These are phyloP conservation scores for Hibiscus tridactylites DNA, from an alignment of 345 rosid species.

Conservation along the genomic window DNA sequence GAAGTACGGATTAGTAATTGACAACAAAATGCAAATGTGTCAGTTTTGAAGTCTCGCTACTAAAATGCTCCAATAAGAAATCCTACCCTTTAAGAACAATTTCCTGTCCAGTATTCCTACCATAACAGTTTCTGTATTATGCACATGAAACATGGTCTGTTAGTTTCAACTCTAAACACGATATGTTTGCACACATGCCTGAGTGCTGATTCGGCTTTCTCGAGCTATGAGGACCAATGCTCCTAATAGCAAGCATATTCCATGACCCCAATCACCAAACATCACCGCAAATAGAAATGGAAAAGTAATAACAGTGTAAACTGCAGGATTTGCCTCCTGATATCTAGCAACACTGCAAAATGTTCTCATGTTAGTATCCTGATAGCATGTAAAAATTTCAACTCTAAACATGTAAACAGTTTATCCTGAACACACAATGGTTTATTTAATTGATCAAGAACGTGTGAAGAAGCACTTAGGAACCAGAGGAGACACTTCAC, in stretches of 20 bases:
- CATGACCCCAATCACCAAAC: conserved; percentile 99
- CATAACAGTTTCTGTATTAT: background rate
- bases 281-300: conserved; percentile 98
- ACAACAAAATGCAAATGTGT: background rate
- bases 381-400: conserved; percentile 11
- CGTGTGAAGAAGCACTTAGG: background rate
- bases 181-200: conserved; percentile 38
- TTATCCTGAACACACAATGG: conserved; percentile 5
- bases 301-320: conserved; percentile 75
- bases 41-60: background rate
- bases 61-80: background rate
- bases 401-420: conserved; percentile 12
- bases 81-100: conserved; percentile 1
- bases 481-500: background rate
- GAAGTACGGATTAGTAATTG: background rate
- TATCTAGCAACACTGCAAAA: conserved; percentile 89
- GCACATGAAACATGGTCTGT: background rate
- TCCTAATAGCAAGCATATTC: conserved; percentile 88
- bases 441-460: conserved; percentile 6
- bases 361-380: conserved; percentile 15
- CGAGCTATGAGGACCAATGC: conserved; percentile 79
- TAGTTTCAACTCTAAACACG: background rate
- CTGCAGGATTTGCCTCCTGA: conserved; percentile 97
- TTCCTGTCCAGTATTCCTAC: background rate
- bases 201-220: conserved; percentile 65